Base-by-base conservation (phyloP, 306 rosid genomes). In the Hippophae rhamnoides region DNA sequence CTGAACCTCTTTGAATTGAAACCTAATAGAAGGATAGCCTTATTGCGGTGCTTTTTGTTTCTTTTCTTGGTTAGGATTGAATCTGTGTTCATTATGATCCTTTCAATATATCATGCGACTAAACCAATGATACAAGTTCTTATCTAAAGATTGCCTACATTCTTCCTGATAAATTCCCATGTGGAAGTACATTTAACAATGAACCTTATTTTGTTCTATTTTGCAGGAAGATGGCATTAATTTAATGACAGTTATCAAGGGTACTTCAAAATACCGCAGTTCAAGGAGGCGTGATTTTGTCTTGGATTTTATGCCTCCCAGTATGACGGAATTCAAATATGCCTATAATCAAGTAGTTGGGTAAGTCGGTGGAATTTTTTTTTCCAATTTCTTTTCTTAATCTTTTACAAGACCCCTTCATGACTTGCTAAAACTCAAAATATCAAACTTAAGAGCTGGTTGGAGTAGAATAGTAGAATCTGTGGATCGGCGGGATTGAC, bases 191-290 rank as follows among this genome's bases (percentile, higher is more conserved):
- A 46, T 48, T 14, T 48, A 13, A 63, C 48, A 13, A 49, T 54
- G 49, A 41, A 1, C 47, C 47, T 42, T 31, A 6, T 48, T 42
- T 63, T 31, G 25, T 69, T 25, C 66, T 80, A 45, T 74, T 59
- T 66, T 75, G 61, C 79, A 92, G 99, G 99, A 92, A 77, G 95
- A 85, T 77, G 84, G 88, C 57, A 57, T 86, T 75, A 81, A 83
- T 64, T 73, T 92, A 67, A 52, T 88, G 83, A 85, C 99, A 47
- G 74, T 92, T 71, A 84, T 92, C 70, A 85, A 73, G 80, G 77
- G 93, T 43, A 82, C 93, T 58, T 23, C 47, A 77, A 92, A 83
- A 83, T 92, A 81, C 56, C 95, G 96, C 41, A 76, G 52, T 56
- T 69, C 94, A 47, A 77, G 81, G 68, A 81, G 80, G 75, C 81